phyloP scores from a whole-genome alignment of 2,329 filamentous ascomycete species.

The Xylaria sp. region DNA sequence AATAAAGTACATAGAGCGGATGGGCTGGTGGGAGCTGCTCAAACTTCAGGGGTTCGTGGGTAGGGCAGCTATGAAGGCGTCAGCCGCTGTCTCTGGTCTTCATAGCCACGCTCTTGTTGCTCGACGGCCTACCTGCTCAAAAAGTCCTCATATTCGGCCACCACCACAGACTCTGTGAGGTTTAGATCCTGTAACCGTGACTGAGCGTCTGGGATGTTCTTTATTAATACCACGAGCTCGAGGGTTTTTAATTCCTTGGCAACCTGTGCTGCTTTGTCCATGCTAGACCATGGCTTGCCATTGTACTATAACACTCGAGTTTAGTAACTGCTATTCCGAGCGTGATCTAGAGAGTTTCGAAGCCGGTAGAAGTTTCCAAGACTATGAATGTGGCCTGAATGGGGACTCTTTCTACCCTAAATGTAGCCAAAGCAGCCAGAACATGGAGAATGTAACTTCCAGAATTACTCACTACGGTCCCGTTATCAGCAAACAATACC shows the following conservation, averaged over 20 bases:
- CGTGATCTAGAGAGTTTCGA: too few relatives aligned
- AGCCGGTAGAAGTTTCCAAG: neutral
- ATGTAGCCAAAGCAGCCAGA: conserved; percentile 51
- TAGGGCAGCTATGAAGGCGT: conserved; percentile 46
- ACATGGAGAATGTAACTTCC: conserved; percentile 51
- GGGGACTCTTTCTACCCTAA: neutral
- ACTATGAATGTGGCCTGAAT: neutral
- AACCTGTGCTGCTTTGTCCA: conserved; percentile 82
- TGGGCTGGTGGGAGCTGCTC: conserved; percentile 84
- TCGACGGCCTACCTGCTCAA: conserved; percentile 49
- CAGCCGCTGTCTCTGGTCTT: conserved; percentile 36
- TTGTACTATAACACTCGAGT: conserved; percentile 68
- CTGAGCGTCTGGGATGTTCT: conserved; percentile 64
- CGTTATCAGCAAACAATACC: conserved; percentile 87
- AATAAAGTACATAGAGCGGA: conserved; percentile 93
- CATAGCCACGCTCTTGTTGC: too few relatives aligned
- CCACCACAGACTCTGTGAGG: conserved; percentile 54
- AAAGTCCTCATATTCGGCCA: conserved; percentile 59
- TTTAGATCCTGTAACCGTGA: conserved; percentile 56
- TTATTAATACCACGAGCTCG: conserved; percentile 77
- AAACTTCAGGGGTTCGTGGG: conserved; percentile 67
- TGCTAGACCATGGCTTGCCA: conserved; percentile 84
- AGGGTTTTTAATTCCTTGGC: conserved; percentile 72
- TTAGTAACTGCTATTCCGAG: neutral
- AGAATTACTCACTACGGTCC: conserved; percentile 46